These are phyloP conservation scores for Diplocarpon rosae DNA, from an alignment of 2,329 filamentous ascomycete genomes.

Conservation along the genomic window DNA sequence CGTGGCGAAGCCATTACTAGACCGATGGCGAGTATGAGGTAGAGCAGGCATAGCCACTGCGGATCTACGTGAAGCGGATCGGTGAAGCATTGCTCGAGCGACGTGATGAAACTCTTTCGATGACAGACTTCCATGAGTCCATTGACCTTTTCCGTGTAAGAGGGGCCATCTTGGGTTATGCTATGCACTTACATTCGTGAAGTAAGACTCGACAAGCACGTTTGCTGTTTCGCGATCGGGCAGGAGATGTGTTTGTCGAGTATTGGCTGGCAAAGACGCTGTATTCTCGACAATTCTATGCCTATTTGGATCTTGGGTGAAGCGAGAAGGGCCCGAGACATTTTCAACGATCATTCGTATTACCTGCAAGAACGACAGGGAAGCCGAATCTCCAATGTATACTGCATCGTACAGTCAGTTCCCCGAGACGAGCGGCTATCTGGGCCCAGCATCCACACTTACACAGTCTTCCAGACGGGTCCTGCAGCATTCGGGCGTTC, in stretches of 20 bases:
- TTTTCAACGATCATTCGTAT: conserved; percentile 21
- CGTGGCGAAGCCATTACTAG: conserved; percentile 44
- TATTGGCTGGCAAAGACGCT: conserved; percentile 32
- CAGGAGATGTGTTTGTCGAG: conserved; percentile 40
- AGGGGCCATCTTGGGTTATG: background rate
- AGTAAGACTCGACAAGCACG: conserved; percentile 47
- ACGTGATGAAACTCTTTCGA: conserved; percentile 36
- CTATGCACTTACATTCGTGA: conserved; percentile 40
- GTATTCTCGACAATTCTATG: conserved; percentile 20
- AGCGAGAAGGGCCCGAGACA: conserved; percentile 18
- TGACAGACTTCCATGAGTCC: conserved; percentile 52
- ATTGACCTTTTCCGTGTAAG: conserved; percentile 35
- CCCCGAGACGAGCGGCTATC: too few relatives aligned
- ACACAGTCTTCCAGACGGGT: conserved; percentile 46
- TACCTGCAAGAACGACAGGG: conserved; percentile 21
- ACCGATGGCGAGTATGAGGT: conserved; percentile 52
- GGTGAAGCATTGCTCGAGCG: conserved; percentile 41
- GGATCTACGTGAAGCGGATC: conserved; percentile 40
- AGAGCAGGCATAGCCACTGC: conserved; percentile 46
- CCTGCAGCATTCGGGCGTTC: conserved; percentile 47
- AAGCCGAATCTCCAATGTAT: conserved; percentile 23
- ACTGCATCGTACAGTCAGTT: too few relatives aligned
- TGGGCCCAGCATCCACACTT: conserved; percentile 29
- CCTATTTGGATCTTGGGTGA: conserved; percentile 19
- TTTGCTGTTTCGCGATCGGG: conserved; percentile 44